Evolutionary conservation across 1,284 basidiomycete species (phyloP), one percentile per base, ranked within the genome.

Genomic region (Inonotus obliquus): DNA sequence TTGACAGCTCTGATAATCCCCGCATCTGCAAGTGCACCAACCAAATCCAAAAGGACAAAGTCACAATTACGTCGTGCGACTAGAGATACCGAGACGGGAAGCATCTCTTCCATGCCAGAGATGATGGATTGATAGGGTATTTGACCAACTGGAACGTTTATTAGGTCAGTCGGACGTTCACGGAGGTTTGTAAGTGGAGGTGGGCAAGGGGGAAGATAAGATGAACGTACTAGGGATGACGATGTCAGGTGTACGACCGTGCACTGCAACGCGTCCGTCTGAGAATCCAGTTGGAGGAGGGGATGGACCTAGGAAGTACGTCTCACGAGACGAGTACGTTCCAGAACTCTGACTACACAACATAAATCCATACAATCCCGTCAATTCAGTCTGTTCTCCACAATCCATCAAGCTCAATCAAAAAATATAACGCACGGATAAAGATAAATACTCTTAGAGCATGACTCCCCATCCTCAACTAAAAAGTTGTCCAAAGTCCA

Each of bases 71-170:
- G 72, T 6, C 73, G 71, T 11, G 76, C 72, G 23, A 74, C 68
- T 60, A 79, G 72, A 57, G 72, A 73, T 41, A 78, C 63, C 0
- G 75, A 74, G 23, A 79, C 74, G 0, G 77, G 77, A 10, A 78
- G 68, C 56, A 73, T 72, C 66, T 79, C 77, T 27, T 69, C 70
- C 38, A 71, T 69, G 25, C 73, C 71, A 1, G 71, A 73, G 65
- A 79, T 75, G 11, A 71, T 76, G 13, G 76, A 78, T 54, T 73
- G 69, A 70, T 72, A 79, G 2, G 76, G 66, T 1, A 74, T 67
- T 61, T 79, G 74, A 3, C 76, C 76, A 47, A 79, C 72, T 72
- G 35, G 23, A 23, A 23, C 25, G 32, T 27, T 39, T 14, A 13
- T 23, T n/a, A 29, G n/a, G n/a, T n/a, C n/a, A n/a, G n/a, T n/a